Evolutionary conservation across 2,329 filamentous ascomycete genomes (phyloP), one percentile per base, ranked within the genome.

Genomic region (Fusarium vanettenii): DNA sequence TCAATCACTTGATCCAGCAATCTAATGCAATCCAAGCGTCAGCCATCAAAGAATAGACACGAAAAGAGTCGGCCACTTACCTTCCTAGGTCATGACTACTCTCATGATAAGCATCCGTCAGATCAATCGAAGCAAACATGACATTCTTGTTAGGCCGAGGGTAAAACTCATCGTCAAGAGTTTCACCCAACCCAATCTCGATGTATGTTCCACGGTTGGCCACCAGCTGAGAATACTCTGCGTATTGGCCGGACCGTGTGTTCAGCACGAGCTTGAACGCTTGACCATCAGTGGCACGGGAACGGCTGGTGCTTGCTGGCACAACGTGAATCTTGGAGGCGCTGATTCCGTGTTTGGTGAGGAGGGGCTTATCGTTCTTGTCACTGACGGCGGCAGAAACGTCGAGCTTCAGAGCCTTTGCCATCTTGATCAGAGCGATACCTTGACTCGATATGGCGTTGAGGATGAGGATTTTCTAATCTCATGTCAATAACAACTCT

Each of bases 51-150:
- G 27, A 16, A 18, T 10, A 22, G 0, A 52, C 9, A 60, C 2
- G 3, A 27, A 33, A 14, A 13, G 16, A 25, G 4, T 37, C 4
- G 35, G 56, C 22, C 7, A 74, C 74, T 66, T 65, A 75, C 74
- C 16, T 33, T 72, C 71, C 74, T 1, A 76, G 61, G 14, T 76
- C 74, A 9, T 76, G 59, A 3, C 41, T 67, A 43, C 43, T 68
- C 33, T 77, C 75, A 25, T 29, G 31, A 27, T 77, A 76, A 11
- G 73, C 75, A 48, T 74, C 75, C 16, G 60, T 29, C 39, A 76
- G 31, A 57, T 77, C 75, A 41, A 77, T 72, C 6, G 75, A 77
- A 39, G 75, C 70, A 67, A 77, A 76, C 62, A 77, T 70, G 50
- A 77, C 52, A 48, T 77, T 77, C 50, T 72, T 77, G 48, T 67